Percentiles rank a stretch among this genome's conserved stretches.
Evolutionary conservation across 352 stramenopile species (phyloP).

Genomic region (Globisporangium recalcitrans): DNA sequence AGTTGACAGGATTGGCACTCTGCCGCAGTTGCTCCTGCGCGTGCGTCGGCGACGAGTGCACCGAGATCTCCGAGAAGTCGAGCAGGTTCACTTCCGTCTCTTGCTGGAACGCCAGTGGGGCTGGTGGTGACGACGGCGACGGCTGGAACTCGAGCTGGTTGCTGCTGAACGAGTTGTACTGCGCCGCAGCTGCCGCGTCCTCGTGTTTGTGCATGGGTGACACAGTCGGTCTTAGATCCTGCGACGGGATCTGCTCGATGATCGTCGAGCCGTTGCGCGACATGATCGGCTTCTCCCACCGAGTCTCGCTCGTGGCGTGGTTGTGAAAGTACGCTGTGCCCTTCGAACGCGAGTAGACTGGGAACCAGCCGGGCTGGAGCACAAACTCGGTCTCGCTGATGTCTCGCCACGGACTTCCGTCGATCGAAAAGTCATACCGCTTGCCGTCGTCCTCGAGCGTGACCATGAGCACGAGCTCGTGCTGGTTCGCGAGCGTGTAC

Average conservation of each 20-base stretch:
- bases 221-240: conserved; percentile 12
- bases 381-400: conserved; percentile 81
- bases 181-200: not conserved
- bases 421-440: conserved; percentile 72
- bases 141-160: conserved; percentile 14
- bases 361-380: conserved; percentile 70
- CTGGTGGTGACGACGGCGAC: conserved; percentile 3
- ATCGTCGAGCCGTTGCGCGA: conserved; percentile 32
- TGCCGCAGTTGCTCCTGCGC: conserved; percentile 16
- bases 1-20: conserved; percentile 11
- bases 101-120: not conserved
- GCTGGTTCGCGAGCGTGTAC: conserved; percentile 64
- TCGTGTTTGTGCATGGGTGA: conserved; percentile 8
- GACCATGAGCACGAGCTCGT: conserved; percentile 60
- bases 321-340: conserved; percentile 76
- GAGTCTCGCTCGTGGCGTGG: conserved; percentile 45
- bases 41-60: conserved; percentile 46
- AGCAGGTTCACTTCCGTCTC: conserved; percentile 41
- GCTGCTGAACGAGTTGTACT: conserved; percentile 5
- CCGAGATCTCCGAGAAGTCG: conserved; percentile 58
- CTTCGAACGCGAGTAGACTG: conserved; percentile 70
- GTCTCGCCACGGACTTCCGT: conserved; percentile 63
- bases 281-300: conserved; percentile 77
- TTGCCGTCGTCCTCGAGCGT: conserved; percentile 61
- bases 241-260: conserved; percentile 24